A percentile compares a stretch with the other conserved stretches of the same genome.
Evolutionary conservation across 148 eudicot genomes (phyloP).

Genomic region (Arbutus unedo): DNA sequence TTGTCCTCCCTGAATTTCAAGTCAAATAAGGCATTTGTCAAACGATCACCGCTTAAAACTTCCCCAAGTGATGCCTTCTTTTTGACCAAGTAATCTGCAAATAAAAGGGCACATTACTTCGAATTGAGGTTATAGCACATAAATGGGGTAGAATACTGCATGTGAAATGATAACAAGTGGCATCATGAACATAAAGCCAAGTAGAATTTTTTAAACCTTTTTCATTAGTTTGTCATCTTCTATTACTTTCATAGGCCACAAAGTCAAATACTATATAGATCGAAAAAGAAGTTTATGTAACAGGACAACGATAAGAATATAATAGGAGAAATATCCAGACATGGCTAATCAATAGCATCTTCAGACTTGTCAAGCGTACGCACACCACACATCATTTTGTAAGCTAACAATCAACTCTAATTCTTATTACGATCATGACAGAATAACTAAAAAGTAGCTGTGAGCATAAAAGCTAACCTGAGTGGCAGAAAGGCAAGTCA

Average conservation of each 20-base stretch:
- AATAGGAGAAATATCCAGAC: too few species aligned
- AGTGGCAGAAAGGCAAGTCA: conserved; percentile 58
- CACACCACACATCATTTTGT: background rate
- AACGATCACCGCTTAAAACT: conserved; percentile 61
- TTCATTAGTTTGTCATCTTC: too few species aligned
- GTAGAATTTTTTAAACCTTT: too few species aligned
- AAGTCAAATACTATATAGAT: too few species aligned
- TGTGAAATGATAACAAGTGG: background rate
- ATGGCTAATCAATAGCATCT: too few species aligned
- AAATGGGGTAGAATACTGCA: background rate
- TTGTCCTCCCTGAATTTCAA: conserved; percentile 53
- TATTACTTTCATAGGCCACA: too few species aligned
- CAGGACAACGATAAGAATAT: too few species aligned
- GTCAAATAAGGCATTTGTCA: conserved; percentile 49
- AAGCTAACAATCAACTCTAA: conserved; percentile 2
- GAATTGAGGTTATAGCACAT: conserved; percentile 5
- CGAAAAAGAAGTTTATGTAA: too few species aligned
- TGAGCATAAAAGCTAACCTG: conserved; percentile 56
- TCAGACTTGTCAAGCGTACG: background rate
- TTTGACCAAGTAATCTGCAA: conserved; percentile 48
- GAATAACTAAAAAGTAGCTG: background rate
- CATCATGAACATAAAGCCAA: conserved; percentile 8
- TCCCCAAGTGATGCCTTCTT: conserved; percentile 68
- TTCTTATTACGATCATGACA: background rate
- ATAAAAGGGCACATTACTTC: background rate